Evolutionary conservation across 2,329 filamentous ascomycete species (phyloP).

Genomic region (Colletotrichum lentis): DNA sequence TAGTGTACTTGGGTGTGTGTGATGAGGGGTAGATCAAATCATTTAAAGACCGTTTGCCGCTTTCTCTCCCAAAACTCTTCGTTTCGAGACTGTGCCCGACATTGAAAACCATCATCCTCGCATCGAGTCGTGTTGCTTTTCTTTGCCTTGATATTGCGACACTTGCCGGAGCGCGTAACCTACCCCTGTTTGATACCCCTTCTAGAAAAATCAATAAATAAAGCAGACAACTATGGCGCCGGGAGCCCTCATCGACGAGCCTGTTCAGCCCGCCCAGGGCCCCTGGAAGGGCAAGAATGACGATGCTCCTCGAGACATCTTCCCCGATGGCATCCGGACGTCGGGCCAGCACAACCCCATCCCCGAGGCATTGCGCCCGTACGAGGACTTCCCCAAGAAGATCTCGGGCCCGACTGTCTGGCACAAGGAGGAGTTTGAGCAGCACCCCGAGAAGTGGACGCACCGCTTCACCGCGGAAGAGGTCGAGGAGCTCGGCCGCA

Average conservation of each 20-base stretch:
- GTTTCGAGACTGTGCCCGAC: not conserved
- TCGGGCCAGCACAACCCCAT: conserved; percentile 77
- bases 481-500: conserved; percentile 69
- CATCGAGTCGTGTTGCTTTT: not conserved
- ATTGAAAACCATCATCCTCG: not conserved
- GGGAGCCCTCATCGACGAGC: conserved; percentile 39
- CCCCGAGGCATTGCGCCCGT: conserved; percentile 70
- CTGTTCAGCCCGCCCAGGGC: conserved; percentile 16
- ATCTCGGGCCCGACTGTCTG: conserved; percentile 79
- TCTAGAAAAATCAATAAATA: not conserved
- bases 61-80: conserved; percentile 1
- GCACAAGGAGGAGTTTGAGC: conserved; percentile 70
- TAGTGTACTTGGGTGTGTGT: not conserved
- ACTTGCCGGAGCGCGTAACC: not conserved
- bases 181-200: conserved; percentile 12
- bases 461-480: conserved; percentile 74
- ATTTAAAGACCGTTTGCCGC: not conserved
- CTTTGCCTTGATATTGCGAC: too few species aligned
- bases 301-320: conserved; percentile 49
- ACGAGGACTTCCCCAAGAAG: conserved; percentile 73
- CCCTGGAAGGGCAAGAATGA: conserved; percentile 44
- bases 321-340: conserved; percentile 59
- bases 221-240: conserved; percentile 37
- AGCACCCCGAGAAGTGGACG: conserved; percentile 74
- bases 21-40: conserved; percentile 27